These are phyloP conservation scores for Peterozyma toletana DNA, from an alignment of 805 yeast genomes.

Conservation along the genomic window DNA sequence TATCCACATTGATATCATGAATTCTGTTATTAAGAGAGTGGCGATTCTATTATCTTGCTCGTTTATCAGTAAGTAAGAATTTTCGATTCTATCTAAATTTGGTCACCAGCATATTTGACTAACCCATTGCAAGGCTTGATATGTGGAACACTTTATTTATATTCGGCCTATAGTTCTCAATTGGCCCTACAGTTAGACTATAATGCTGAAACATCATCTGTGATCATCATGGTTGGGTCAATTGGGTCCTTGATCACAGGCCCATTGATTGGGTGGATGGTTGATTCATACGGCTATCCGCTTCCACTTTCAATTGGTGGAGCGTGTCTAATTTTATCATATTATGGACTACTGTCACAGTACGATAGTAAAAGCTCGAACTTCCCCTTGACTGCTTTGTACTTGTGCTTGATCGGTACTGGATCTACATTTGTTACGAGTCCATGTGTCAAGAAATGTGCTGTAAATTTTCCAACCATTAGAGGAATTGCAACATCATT, in stretches of 20 bases:
- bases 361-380: conserved; percentile 32
- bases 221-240: conserved; percentile 61
- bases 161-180: conserved; percentile 76
- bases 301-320: conserved; percentile 46
- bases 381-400: conserved; percentile 32
- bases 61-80: conserved; percentile 11
- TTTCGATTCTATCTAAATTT: not conserved
- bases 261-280: conserved; percentile 59
- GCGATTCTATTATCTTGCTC: conserved; percentile 14
- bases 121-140: conserved; percentile 34
- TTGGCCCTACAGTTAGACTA: conserved; percentile 51
- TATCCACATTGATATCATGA: no score
- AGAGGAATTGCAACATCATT: conserved; percentile 72
- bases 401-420: conserved; percentile 51
- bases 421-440: conserved; percentile 65
- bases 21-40: conserved; percentile 8
- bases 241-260: conserved; percentile 60
- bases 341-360: conserved; percentile 45
- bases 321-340: conserved; percentile 42
- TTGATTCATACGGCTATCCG: conserved; percentile 57
- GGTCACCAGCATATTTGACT: not conserved
- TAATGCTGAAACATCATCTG: conserved; percentile 55
- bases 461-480: conserved; percentile 56
- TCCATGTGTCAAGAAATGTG: conserved; percentile 67
- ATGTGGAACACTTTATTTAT: conserved; percentile 71